Evolutionary conservation across 2,329 filamentous ascomycete genomes (phyloP).

Genomic region (Diaporthe australafricana): DNA sequence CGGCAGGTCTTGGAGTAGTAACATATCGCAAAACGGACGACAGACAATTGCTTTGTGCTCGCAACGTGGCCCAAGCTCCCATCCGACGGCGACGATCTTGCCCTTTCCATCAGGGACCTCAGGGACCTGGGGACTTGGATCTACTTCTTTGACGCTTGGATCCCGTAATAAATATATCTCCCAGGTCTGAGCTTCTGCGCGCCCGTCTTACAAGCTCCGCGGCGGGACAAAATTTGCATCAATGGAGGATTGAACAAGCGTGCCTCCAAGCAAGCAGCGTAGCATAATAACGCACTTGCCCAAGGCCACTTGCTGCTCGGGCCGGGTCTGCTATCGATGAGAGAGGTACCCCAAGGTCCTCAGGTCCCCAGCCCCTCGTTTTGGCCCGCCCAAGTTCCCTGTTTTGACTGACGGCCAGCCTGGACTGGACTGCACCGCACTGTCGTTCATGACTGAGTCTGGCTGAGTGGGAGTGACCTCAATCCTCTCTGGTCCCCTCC

Average conservation of each 20-base stretch:
- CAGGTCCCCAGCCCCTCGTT: conserved; percentile 23
- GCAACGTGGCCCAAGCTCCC: conserved; percentile 20
- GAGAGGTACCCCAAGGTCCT: not conserved
- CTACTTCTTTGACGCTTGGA: conserved; percentile 16
- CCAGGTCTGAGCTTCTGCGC: conserved; percentile 13
- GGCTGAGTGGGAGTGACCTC: conserved; percentile 5
- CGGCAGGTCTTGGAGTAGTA: not conserved
- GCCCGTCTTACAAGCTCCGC: not conserved
- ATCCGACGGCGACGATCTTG: conserved; percentile 4
- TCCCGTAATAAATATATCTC: not conserved
- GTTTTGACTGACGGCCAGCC: conserved; percentile 4
- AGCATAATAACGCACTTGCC: not conserved
- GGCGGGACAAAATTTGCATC: not conserved
- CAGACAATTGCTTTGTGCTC: conserved; percentile 13
- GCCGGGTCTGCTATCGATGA: not conserved
- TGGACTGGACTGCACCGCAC: not conserved
- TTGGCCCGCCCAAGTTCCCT: conserved; percentile 19
- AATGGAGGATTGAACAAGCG: not conserved
- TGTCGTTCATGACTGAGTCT: conserved; percentile 8
- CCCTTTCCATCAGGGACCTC: not conserved
- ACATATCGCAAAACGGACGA: not conserved
- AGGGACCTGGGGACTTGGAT: not conserved
- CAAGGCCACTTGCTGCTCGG: conserved; percentile 22
- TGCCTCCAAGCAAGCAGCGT: conserved; percentile 4
- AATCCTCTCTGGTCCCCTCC: not conserved